A percentile compares a stretch with the other conserved stretches of the same genome.
These are phyloP conservation scores for Pezicula rhizophila DNA, from an alignment of 2,329 filamentous ascomycete species.

Conservation along the genomic window DNA sequence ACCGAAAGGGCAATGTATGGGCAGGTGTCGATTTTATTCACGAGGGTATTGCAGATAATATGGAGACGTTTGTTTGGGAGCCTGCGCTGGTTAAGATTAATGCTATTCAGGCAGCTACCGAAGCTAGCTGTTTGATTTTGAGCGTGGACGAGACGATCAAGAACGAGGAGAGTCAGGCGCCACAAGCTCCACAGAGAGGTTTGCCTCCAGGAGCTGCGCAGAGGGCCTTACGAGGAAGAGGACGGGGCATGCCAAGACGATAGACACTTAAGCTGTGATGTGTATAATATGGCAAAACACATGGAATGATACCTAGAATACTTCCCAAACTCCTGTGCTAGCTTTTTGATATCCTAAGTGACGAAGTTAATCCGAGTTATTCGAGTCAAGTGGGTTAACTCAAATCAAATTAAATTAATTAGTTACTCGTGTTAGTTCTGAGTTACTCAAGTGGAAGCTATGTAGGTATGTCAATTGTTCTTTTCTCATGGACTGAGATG, in stretches of 20 bases:
- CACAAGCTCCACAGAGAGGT: constrained; percentile 71
- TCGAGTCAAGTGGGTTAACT: too few relatives aligned
- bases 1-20: constrained; percentile 89
- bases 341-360: too few relatives aligned
- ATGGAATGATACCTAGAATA: not conserved
- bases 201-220: constrained; percentile 81
- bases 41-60: constrained; percentile 90
- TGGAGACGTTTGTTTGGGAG: constrained; percentile 96
- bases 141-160: constrained; percentile 97
- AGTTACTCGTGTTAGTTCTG: too few relatives aligned
- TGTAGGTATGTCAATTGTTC: too few relatives aligned
- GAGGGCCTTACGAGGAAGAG: constrained; percentile 75
- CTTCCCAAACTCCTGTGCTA: too few relatives aligned
- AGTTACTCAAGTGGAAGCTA: too few relatives aligned
- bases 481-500: too few relatives aligned
- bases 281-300: not conserved
- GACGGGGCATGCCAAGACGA: constrained; percentile 77
- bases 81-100: constrained; percentile 94
- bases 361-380: too few relatives aligned
- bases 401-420: too few relatives aligned
- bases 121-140: constrained; percentile 91
- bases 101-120: constrained; percentile 90
- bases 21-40: constrained; percentile 91
- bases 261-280: constrained; percentile 10
- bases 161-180: constrained; percentile 87